Evolutionary conservation across 2,329 filamentous ascomycete species (phyloP), one percentile per base, ranked within the genome.

Genomic region (Fusarium sp.): DNA sequence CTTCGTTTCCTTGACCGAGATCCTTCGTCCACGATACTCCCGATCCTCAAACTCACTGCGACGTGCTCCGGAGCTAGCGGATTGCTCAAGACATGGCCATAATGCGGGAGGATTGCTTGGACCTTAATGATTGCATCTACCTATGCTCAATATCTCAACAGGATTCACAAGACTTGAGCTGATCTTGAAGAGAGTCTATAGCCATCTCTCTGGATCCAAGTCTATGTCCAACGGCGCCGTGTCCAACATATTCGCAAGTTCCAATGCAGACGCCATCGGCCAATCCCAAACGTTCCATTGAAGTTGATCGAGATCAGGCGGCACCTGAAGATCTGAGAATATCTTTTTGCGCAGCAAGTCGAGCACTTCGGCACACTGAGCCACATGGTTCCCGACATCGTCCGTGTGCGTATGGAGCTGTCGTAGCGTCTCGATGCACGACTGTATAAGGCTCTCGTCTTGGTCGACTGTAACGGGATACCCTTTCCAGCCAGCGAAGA

Each of bases 251-350:
- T 79, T 78, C 16, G 73, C 67, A 10, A 79, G 73, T 37, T 79
- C 76, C 41, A 79, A 31, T 1, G 73, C 76, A 7, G 77, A 79
- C 20, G 67, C 78, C 68, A 79, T 76, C 1, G 78, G 78, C 77
- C 76, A 79, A 10, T 80, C 74, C 78, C 75, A 79, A 16, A 78
- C 67, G 22, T 79, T 79, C 74, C 73, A 79, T 13, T 78, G 77
- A 14, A 77, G 59, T 35, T 76, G 71, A 5, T 78, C 74, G 2
- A 69, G 20, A 16, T 64, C 57, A n/a, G 63, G 65, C 6, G 64
- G 48, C 2, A 57, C 31, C 27, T 69, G 60, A 16, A 67, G 29
- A 6, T 67, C 58, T 7, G 71, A 71, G 31, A 77, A 78, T 1
- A 74, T 74, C 64, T 78, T 78, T 18, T 31, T 45, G 4, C 72